Evolutionary conservation across 2,329 filamentous ascomycete genomes (phyloP).

Genomic region (Clarireedia sp.): DNA sequence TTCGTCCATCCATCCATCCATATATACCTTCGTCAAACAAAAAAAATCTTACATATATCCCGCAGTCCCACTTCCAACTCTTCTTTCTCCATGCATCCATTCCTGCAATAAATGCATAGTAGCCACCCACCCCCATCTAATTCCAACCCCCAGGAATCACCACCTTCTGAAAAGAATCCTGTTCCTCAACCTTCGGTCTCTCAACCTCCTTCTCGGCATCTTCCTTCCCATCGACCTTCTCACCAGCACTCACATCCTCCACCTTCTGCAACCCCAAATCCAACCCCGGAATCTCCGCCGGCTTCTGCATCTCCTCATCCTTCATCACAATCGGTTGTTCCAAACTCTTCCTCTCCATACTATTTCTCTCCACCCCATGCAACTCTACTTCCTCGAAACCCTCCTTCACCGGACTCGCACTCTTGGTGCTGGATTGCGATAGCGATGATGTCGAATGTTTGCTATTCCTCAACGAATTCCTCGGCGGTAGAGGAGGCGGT

Average conservation of each 20-base stretch:
- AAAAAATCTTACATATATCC: too few species aligned
- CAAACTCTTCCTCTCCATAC: slow-evolving; percentile 2
- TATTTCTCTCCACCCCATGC: slow-evolving; percentile 15
- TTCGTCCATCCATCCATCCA: too few species aligned
- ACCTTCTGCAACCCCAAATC: background rate
- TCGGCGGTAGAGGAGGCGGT: slow-evolving; percentile 62
- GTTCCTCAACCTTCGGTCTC: background rate
- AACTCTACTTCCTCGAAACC: slow-evolving; percentile 30
- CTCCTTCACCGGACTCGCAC: slow-evolving; percentile 19
- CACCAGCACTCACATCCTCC: background rate
- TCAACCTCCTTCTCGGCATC: too few species aligned
- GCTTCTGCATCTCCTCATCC: slow-evolving; percentile 6
- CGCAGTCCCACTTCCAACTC: too few species aligned
- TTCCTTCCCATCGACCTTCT: too few species aligned
- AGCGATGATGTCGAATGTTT: slow-evolving; percentile 18
- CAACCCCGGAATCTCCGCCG: background rate
- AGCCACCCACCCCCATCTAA: background rate
- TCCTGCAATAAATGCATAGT: too few species aligned
- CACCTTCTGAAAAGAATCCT: background rate
- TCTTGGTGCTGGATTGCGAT: slow-evolving; percentile 19
- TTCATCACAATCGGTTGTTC: slow-evolving; percentile 4
- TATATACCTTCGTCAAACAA: too few species aligned
- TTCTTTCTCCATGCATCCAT: too few species aligned
- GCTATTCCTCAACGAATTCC: slow-evolving; percentile 53
- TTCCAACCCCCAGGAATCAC: background rate